Evolutionary conservation across 2,329 filamentous ascomycete genomes (phyloP), one percentile per base, ranked within the genome.

Genomic region (Cercospora citrullina): DNA sequence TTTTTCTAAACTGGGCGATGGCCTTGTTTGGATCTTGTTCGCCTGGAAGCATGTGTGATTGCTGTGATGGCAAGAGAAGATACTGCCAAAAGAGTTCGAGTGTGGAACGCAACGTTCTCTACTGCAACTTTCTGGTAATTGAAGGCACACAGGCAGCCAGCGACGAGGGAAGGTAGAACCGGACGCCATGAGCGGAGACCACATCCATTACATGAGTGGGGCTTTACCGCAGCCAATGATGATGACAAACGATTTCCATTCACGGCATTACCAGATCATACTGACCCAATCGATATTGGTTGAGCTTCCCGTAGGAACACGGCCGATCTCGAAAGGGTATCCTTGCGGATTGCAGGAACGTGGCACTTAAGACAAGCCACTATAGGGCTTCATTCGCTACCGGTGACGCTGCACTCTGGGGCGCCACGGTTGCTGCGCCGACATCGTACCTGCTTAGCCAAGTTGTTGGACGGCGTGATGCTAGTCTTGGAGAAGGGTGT

Each of bases 381-480:
- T 64, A 58, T 64, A 64, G 51, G 30, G 30, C 12, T 58, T 36
- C 23, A 58, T 33, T 58, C 62, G 62, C 51, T 48, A 58, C 51
- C 51, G 48, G 18, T 45, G 33, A n/a, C 21, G 55, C 30, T 14
- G 14, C 51, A 28, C 36, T 30, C 26, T 36, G 33, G 30, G 18
- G 62, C 62, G 62, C 62, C 31, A 57, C 31, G 18, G 39, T 48
- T 23, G 60, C 26, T 42, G 60, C 18, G 60, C 39, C 55, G 21
- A 36, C 55, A 28, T 36, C 33, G 60, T 48, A 62, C 10, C 39
- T 62, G 60, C 36, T 62, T 62, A 33, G 60, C 62, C 48, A 55
- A 55, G 16, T 55, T 33, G 33, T 42, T 33, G 51, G n/a, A 55
- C 18, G 21, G 60, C 23, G 23, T 45, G 36, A 28, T 48, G 42